phyloP scores from a whole-genome alignment of 495 filamentous ascomycete species.

The Coniosporium apollinis region DNA sequence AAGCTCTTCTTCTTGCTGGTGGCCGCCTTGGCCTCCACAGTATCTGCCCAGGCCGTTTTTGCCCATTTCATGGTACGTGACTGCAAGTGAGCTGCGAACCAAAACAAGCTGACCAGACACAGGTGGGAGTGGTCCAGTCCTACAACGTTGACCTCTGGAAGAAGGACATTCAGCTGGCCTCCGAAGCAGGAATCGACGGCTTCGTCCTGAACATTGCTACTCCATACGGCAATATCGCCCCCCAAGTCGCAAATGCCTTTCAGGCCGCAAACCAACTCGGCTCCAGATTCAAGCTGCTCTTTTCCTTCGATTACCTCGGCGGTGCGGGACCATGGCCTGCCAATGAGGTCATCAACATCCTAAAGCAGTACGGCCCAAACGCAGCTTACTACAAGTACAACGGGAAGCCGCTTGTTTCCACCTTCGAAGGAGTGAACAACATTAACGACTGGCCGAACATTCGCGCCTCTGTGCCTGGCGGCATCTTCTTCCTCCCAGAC shows the following conservation, averaged over 20 bases:
- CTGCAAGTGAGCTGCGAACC: background rate
- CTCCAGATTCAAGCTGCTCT: constrained; percentile 39
- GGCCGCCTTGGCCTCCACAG: too few species aligned
- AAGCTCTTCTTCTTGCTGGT: too few species aligned
- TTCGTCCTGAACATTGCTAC: constrained; percentile 54
- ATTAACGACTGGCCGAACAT: constrained; percentile 41
- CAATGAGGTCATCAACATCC: constrained; percentile 35
- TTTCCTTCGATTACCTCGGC: constrained; percentile 53
- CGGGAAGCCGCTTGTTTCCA: constrained; percentile 46
- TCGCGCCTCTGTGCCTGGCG: constrained; percentile 25
- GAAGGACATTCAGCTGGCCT: constrained; percentile 41
- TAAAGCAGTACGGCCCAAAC: constrained; percentile 37
- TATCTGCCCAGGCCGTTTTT: constrained; percentile 2
- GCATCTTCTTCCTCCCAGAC: constrained; percentile 43
- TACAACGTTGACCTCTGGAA: constrained; percentile 24
- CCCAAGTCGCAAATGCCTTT: constrained; percentile 36
- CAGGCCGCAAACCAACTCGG: constrained; percentile 33
- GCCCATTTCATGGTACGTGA: constrained; percentile 5
- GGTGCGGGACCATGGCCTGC: constrained; percentile 34
- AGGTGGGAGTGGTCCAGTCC: background rate
- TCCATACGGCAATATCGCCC: constrained; percentile 30
- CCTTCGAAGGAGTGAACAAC: constrained; percentile 48
- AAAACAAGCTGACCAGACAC: background rate
- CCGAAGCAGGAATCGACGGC: constrained; percentile 48
- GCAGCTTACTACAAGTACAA: constrained; percentile 38